These are phyloP conservation scores for Aspergillus fischeri DNA, from an alignment of 2,329 filamentous ascomycete species.

Conservation along the genomic window DNA sequence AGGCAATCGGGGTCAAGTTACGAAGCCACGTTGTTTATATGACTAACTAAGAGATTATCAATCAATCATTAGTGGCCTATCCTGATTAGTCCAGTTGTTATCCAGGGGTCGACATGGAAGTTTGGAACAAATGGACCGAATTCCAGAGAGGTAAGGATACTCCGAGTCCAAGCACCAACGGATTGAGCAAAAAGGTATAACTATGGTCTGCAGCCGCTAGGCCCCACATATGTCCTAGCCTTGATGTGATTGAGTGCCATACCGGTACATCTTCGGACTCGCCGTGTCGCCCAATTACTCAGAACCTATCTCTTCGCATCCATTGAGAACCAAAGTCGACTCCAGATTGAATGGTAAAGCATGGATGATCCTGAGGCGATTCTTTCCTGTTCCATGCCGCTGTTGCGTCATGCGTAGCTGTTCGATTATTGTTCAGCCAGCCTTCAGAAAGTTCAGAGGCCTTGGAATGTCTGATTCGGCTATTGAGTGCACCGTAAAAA, in stretches of 20 bases:
- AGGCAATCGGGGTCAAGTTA: not conserved
- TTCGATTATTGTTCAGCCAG: not conserved
- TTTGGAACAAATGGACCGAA: too few species aligned
- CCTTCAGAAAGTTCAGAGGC: not conserved
- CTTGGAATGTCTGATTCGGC: not conserved
- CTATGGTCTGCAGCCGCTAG: slow-evolving; percentile 11
- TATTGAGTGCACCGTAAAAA: not conserved
- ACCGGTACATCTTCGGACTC: not conserved
- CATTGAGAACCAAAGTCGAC: not conserved
- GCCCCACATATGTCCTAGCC: slow-evolving; percentile 3
- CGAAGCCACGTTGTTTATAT: not conserved
- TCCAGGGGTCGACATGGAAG: too few species aligned
- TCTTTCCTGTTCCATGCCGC: not conserved
- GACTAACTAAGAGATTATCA: not conserved
- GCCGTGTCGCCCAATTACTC: not conserved
- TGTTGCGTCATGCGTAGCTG: not conserved
- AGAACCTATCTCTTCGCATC: not conserved
- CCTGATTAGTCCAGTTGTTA: too few species aligned
- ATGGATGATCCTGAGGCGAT: not conserved
- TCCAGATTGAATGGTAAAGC: not conserved
- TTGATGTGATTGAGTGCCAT: not conserved
- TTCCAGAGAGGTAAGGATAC: too few species aligned
- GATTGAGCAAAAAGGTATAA: too few species aligned
- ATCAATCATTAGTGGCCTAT: slow-evolving; percentile 1
- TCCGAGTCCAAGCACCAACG: too few species aligned